Base-by-base conservation (phyloP, 2,329 filamentous ascomycete species). In the Zymoseptoria crescenta region DNA sequence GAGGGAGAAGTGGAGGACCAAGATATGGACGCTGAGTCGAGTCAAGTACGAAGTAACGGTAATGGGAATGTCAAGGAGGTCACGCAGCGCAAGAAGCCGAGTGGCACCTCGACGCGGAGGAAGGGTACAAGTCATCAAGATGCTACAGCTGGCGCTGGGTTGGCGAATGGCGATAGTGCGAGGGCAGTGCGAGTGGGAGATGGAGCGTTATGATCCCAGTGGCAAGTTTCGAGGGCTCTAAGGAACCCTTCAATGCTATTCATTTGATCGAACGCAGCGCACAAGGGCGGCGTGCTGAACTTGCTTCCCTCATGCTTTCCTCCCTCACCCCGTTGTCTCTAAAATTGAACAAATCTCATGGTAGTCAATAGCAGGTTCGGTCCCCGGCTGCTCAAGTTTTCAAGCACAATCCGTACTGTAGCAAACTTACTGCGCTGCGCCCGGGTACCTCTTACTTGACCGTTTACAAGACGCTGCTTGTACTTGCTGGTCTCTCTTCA, bases 1-100 rank as follows among this genome's bases (percentile, higher is more conserved):
- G 64, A 65, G 5, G 68, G 68, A 8, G 68, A 71, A 52, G 53
- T 65, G 24, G 69, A 71, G 56, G 68, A 71, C 30, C 64, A 69
- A 24, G 69, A 71, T 24, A 69, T 71, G 67, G 67, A 68, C 28
- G 64, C 58, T 5, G 59, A 53, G 16, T 57, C 51, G 24, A 49
- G 56, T 50, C 29, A 35, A 20, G 51, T 56, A n/a, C 55, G 50
- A 10, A 30, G 28, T 30, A 59, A 60, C 50, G 60, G 55, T 5
- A 55, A 62, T n/a, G 57, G 57, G 3, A 21, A 59, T 13, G 53
- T 56, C 4, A 57, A 60, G 21, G 64, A 63, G 27, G 55, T 64
- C 30, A 53, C 63, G 13, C 64, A 64, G 49, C 58, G 62, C 49
- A 58, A 58, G 54, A 66, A 62, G 50, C 49, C 56, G 24, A 51